Evolutionary conservation across 345 rosid species (phyloP), one percentile per base, ranked within the genome.

Genomic region (Populus alba): DNA sequence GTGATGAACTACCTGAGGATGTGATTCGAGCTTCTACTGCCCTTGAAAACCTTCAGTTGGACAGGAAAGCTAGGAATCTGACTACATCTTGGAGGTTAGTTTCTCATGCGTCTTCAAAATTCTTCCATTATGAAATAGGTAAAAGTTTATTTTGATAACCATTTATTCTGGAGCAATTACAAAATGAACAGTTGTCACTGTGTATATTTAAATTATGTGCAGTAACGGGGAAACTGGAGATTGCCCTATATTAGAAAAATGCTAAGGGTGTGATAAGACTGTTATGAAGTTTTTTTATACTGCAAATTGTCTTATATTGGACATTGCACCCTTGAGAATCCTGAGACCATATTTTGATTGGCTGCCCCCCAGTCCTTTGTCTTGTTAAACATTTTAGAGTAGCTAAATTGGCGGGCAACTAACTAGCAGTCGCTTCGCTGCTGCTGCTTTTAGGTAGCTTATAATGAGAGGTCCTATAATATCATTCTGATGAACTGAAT

Each of bases 61-160:
- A 95, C 87, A 86, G 97, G 83, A 95, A 95, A 85, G 91, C 98
- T 66, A 78, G 92, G 57, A 96, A 94, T 84, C 84, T 96, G 71
- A 89, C 97, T 23, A 75, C 97, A 27, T 94, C 99, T 8, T 94
- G 97, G 99, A 91, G 97, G 99, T 92, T 72, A 73, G 91, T 83
- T 75, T 49, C 75, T 77, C 51, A 72, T 73, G 17, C 51, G 18
- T 39, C 55, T 55, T 45, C 2, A 1, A 15, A 43, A 43, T 49
- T 25, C 63, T 49, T 66, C 16, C 4, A 17, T 70, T 5, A 57
- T 41, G 29, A 17, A 11, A 16, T 31, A 17, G 15, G 33, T 18
- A 27, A 2, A 23, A 27, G 33, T 2, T 20, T 69, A 41, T 27
- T n/a, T 29, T 22, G 59, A 18, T 39, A 62, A 29, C 41, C 16